Conservation (phyloP, 768 basidiomycete genomes). For the Xanthoconium purpureum region DNA sequence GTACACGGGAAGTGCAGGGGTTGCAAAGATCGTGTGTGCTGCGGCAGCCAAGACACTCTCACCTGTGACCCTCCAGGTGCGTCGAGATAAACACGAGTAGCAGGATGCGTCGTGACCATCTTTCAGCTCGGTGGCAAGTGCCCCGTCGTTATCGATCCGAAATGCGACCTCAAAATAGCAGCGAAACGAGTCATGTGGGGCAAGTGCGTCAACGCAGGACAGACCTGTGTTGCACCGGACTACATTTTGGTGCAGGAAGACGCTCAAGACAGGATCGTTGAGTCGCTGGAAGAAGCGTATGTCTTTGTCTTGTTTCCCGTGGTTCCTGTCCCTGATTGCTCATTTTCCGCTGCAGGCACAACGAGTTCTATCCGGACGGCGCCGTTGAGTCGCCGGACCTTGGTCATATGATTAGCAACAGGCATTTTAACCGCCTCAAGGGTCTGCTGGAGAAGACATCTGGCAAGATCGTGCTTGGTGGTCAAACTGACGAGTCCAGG, state of each 20-base stretch:
- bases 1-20: conserved; percentile 61
- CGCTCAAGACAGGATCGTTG: conserved; percentile 37
- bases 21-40: conserved; percentile 63
- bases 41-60: conserved; percentile 79
- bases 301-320: conserved; percentile 9
- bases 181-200: conserved; percentile 78
- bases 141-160: conserved; percentile 73
- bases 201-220: conserved; percentile 70
- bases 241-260: conserved; percentile 45
- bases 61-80: conserved; percentile 57
- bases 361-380: conserved; percentile 41
- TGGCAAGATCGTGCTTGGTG: conserved; percentile 65
- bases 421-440: conserved; percentile 60
- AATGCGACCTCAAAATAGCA: conserved; percentile 59
- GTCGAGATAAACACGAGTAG: conserved; percentile 2
- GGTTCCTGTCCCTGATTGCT: not conserved
- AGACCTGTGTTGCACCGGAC: conserved; percentile 69
- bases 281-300: conserved; percentile 42
- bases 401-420: conserved; percentile 49
- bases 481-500: conserved; percentile 51
- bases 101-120: not conserved
- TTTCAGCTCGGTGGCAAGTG: conserved; percentile 67
- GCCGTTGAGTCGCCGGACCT: conserved; percentile 43
- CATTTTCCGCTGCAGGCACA: conserved; percentile 17
- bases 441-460: conserved; percentile 61